A percentile compares a stretch with the other conserved stretches of the same genome.
These are phyloP conservation scores for Plectosphaerella sp. DNA, from an alignment of 2,329 filamentous ascomycete species.

Conservation along the genomic window DNA sequence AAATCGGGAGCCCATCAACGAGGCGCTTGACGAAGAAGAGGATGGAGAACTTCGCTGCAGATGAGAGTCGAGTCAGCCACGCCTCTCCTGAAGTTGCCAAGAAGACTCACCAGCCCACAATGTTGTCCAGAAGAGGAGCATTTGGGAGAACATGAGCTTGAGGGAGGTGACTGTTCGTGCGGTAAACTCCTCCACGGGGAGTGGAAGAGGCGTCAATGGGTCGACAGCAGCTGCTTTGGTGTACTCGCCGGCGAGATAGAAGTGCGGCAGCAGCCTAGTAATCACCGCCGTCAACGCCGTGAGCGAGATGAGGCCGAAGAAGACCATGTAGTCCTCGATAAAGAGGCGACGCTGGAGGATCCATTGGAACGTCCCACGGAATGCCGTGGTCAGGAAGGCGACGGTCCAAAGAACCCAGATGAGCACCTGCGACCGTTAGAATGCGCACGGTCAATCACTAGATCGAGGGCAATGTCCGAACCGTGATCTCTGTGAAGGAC, in stretches of 20 bases:
- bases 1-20: constrained; percentile 2
- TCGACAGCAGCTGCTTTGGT: constrained; percentile 6
- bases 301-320: constrained; percentile 3
- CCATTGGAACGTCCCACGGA: constrained; percentile 6
- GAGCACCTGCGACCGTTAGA: background rate
- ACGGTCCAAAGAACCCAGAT: constrained; percentile 4
- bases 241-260: constrained; percentile 6
- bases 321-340: constrained; percentile 5
- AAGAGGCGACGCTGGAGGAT: constrained; percentile 5
- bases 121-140: constrained; percentile 7
- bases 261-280: constrained; percentile 4
- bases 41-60: constrained; percentile 4
- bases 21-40: constrained; percentile 5
- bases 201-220: background rate
- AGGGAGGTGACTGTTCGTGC: constrained; percentile 1
- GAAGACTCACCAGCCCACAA: constrained; percentile 1
- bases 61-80: background rate
- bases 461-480: background rate
- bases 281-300: constrained; percentile 2
- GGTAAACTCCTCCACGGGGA: background rate
- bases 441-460: no score
- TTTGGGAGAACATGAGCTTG: constrained; percentile 7
- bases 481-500: constrained; percentile 5
- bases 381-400: constrained; percentile 3
- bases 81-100: background rate